Base-by-base conservation (phyloP, 2,329 filamentous ascomycete genomes). In the Alternaria sp. region DNA sequence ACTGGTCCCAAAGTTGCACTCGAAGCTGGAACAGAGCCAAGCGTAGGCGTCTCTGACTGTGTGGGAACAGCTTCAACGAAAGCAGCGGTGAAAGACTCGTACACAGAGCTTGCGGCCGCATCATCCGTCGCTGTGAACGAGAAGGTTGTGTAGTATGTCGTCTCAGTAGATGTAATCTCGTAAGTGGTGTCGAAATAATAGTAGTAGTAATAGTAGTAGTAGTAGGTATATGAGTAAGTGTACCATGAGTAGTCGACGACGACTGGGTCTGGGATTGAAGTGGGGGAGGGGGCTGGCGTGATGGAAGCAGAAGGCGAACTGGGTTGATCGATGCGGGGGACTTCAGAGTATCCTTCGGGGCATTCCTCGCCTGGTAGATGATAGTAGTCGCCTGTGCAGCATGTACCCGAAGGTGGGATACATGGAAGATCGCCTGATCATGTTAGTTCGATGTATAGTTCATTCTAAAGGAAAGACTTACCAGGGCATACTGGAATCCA, bases 401-500 rank as follows among this genome's bases (percentile, higher is more conserved):
- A 49, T 49, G 46, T 49, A 26, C 46, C 46, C 5, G 20, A 9
- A 12, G 46, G 30, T 26, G 46, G 46, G 20, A 49, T 49, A 8
- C 46, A 49, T 18, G 46, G 20, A 11, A 49, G 30, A 49, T 36
- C 46, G 32, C 46, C 46, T 49, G 46, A n/a, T 36, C 16, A n/a
- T 49, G 14, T 49, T 49, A 26, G 20, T 49, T 20, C 36, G 5
- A 4, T 22, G 5, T 18, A 38, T 49, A 2, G 14, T 16, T 38
- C 46, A 49, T 14, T 22, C 18, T 1, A 12, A 49, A 38, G 16
- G 20, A 14, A 7, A 42, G 8, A 12, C 2, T 38, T 11, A 38
- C 46, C 46, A 36, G 46, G 46, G 20, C 46, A 49, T 16, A 49
- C 46, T 49, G 46, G 46, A 49, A 49, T 49, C 46, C 46, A 49